phyloP scores from a whole-genome alignment of 371 early-diverging fungal species.

The Circinella minor region DNA sequence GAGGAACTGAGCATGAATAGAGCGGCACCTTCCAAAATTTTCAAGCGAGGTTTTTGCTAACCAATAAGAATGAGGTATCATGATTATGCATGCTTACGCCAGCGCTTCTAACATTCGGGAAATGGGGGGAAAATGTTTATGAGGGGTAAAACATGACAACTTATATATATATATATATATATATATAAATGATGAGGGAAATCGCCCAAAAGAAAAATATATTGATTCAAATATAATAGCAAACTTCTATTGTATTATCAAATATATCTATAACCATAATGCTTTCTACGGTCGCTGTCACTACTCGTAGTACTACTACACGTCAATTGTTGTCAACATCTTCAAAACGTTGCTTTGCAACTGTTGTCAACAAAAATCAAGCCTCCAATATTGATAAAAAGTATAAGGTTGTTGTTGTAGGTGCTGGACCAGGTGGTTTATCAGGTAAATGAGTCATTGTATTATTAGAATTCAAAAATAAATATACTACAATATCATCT shows the following conservation, averaged over 20 bases:
- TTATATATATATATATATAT: not conserved
- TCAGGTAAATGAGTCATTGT: slow-evolving; percentile 39
- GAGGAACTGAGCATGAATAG: too few relatives aligned
- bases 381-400: slow-evolving; percentile 30
- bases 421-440: slow-evolving; percentile 71
- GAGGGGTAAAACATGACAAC: not conserved
- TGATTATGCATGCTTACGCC: slow-evolving; percentile 11
- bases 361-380: slow-evolving; percentile 16
- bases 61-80: too few relatives aligned
- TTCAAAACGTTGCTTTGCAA: slow-evolving; percentile 24
- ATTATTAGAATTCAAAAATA: not conserved
- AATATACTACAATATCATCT: not conserved
- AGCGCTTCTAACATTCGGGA: not conserved
- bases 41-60: too few relatives aligned
- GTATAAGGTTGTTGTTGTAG: slow-evolving; percentile 68
- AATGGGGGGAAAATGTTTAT: not conserved
- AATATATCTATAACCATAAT: not conserved
- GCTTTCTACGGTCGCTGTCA: not conserved
- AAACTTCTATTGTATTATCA: too few relatives aligned
- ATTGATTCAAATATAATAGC: too few relatives aligned
- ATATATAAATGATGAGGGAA: not conserved
- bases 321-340: slow-evolving; percentile 12
- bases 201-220: too few relatives aligned
- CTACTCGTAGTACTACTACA: not conserved
- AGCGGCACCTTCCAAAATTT: too few relatives aligned